Base-by-base conservation (phyloP, 305 asterid genomes). In the Withania somnifera region DNA sequence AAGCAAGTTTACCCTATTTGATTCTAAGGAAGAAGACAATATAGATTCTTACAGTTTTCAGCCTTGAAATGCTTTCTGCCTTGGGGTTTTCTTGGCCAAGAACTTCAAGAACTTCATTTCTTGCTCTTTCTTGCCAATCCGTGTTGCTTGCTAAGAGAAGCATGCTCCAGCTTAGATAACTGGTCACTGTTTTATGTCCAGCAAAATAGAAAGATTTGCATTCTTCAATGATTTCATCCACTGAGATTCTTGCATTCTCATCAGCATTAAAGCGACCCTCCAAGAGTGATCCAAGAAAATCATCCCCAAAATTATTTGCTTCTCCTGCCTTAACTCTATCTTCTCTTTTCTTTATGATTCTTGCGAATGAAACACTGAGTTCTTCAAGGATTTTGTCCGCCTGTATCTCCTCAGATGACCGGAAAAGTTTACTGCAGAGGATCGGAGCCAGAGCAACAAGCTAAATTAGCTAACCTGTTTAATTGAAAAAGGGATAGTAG, bases 341-440 rank as follows among this genome's bases (percentile, higher is more conserved):
- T 26, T 85, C 90, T 68, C 88, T 86, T 82, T 86, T 82, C 38
- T 76, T 58, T 83, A 91, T 89, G 0, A 90, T 89, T 56, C 38
- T 38, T 17, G 63, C 64, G 19, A 93, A 88, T 75, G 87, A 79
- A 6, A 86, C 89, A 15, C 40, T 77, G 32, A 91, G 87, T 73
- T 87, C 90, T 54, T 84, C 81, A 82, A 89, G 92, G 1, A 93
- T 90, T 47, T 83, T 84, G 84, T 90, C 90, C 0, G 96, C 82
- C 77, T 91, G 92, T 3, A 75, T n/a, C 1, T 91, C 94, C 26
- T 93, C 93, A 0, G 47, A 34, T 57, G 83, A 87, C 75, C 34
- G 87, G 86, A 86, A 30, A 51, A 13, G 5, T 13, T 61, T 61
- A 5, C 69, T 61, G 5, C 40, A 5, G 6, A 34, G n/a, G n/a